These are phyloP conservation scores for Albatrellus ellisii DNA, from an alignment of 768 basidiomycete genomes.

Conservation along the genomic window DNA sequence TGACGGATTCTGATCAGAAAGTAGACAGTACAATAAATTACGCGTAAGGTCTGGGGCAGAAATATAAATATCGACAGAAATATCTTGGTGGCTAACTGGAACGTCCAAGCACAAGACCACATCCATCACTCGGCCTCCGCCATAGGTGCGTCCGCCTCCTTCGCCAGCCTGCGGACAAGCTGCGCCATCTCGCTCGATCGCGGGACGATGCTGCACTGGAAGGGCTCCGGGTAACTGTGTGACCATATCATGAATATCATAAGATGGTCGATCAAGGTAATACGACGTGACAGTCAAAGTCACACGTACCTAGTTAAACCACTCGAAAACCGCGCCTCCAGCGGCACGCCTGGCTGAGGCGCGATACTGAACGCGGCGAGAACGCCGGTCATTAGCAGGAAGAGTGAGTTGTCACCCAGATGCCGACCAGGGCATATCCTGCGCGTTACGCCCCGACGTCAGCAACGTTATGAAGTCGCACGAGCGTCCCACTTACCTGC, in stretches of 20 bases:
- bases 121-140: too few relatives aligned
- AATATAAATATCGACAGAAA: too few relatives aligned
- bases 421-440: constrained; percentile 2
- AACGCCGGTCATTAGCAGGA: neutral
- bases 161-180: neutral
- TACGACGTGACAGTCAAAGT: too few relatives aligned
- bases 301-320: neutral
- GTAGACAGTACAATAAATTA: too few relatives aligned
- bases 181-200: neutral
- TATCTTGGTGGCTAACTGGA: too few relatives aligned
- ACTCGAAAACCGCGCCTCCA: neutral
- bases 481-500: neutral
- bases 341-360: neutral
- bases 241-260: neutral
- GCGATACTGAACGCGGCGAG: neutral
- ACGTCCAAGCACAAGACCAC: too few relatives aligned
- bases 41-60: too few relatives aligned
- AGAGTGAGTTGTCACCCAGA: constrained; percentile 6
- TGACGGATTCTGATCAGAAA: too few relatives aligned
- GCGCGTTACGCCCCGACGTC: neutral
- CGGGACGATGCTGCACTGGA: neutral
- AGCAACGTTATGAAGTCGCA: neutral
- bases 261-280: neutral
- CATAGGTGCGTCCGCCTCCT: too few relatives aligned
- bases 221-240: neutral